Conservation (phyloP, 2,329 filamentous ascomycete species). For the Canariomyces notabilis region DNA sequence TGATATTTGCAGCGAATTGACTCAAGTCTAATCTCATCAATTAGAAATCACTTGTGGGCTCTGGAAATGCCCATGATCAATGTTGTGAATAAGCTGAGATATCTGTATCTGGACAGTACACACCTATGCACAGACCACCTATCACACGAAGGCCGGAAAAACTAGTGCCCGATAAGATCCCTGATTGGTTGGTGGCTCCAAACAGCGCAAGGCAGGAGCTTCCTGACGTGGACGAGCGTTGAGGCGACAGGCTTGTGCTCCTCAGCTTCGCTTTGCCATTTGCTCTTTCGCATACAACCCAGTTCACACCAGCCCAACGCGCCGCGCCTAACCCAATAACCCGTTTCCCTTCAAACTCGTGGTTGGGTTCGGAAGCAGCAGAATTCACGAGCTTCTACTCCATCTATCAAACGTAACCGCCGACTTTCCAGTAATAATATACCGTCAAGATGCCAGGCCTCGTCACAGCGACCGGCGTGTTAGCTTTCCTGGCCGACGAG, state of each 20-base stretch:
- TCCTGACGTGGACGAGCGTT: slow-evolving; percentile 24
- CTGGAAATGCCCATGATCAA: too few relatives aligned
- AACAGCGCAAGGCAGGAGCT: slow-evolving; percentile 26
- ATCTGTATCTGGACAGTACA: not conserved
- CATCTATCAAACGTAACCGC: not conserved
- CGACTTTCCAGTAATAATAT: slow-evolving; percentile 6
- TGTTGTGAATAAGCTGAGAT: too few relatives aligned
- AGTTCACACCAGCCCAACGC: slow-evolving; percentile 15
- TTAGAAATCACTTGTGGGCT: too few relatives aligned
- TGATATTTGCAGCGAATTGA: too few relatives aligned
- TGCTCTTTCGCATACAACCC: slow-evolving; percentile 2
- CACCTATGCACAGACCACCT: not conserved
- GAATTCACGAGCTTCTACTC: too few relatives aligned
- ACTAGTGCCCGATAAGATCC: not conserved
- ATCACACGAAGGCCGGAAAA: slow-evolving; percentile 8
- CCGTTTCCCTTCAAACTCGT: slow-evolving; percentile 3
- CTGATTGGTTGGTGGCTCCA: slow-evolving; percentile 9
- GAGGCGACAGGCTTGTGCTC: slow-evolving; percentile 3
- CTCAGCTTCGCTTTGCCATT: slow-evolving; percentile 11
- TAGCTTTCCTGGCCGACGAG: slow-evolving; percentile 92
- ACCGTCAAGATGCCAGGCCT: slow-evolving; percentile 73
- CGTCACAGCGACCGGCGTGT: slow-evolving; percentile 87
- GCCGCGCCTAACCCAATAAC: slow-evolving; percentile 1
- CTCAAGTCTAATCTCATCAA: too few relatives aligned
- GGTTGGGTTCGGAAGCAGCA: not conserved